A percentile compares a stretch with the other conserved stretches of the same genome.
phyloP scores from a whole-genome alignment of 495 filamentous ascomycete genomes.

The Lasiosphaeriaceae sp. region DNA sequence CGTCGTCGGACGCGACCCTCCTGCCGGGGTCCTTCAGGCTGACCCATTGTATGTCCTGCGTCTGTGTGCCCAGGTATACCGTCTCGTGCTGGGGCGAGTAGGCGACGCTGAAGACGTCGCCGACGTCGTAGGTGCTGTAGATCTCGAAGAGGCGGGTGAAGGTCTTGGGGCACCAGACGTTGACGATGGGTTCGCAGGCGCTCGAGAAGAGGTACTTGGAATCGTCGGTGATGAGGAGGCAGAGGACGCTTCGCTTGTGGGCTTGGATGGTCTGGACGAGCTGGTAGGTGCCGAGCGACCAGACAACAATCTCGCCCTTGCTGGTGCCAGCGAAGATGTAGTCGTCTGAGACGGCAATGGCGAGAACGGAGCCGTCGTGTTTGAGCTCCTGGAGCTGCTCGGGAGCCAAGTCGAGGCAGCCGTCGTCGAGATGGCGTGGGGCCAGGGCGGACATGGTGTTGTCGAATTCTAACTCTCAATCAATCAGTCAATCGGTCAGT shows the following conservation, averaged over 20 bases:
- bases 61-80: constrained; percentile 89
- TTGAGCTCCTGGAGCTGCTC: constrained; percentile 63
- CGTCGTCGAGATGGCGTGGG: constrained; percentile 36
- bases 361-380: constrained; percentile 69
- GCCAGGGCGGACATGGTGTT: constrained; percentile 16
- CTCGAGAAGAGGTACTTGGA: constrained; percentile 79
- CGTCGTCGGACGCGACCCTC: constrained; percentile 52
- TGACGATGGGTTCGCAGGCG: constrained; percentile 89
- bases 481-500: no score
- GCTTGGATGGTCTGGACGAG: constrained; percentile 70
- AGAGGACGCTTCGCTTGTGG: constrained; percentile 86
- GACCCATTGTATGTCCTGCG: constrained; percentile 80
- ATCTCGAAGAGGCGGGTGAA: constrained; percentile 70
- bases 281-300: constrained; percentile 83
- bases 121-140: constrained; percentile 90
- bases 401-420: constrained; percentile 42
- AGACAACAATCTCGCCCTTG: constrained; percentile 86
- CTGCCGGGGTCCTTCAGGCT: constrained; percentile 44
- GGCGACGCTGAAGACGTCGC: constrained; percentile 88
- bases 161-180: constrained; percentile 57
- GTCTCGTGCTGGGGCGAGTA: constrained; percentile 77
- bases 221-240: constrained; percentile 73
- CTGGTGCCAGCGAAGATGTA: constrained; percentile 85
- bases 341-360: constrained; percentile 59
- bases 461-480: not conserved